These are phyloP conservation scores for Aquilaria sinensis DNA, from an alignment of 345 rosid genomes.

Conservation along the genomic window DNA sequence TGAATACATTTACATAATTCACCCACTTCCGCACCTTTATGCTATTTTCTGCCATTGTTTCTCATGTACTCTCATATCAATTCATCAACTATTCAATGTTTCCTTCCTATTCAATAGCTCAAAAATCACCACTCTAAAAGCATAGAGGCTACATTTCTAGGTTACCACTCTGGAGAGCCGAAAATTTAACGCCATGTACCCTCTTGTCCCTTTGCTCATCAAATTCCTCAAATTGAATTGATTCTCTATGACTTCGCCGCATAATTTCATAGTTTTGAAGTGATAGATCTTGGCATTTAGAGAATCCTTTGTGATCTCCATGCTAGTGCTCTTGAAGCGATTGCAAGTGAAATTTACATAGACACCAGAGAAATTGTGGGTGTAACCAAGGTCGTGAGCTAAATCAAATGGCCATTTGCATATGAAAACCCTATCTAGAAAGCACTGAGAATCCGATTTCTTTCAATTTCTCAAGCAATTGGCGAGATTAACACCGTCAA, in stretches of 20 bases:
- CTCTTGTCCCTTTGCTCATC: constrained; percentile 41
- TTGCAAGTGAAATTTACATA: constrained; percentile 31
- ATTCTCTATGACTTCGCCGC: constrained; percentile 29
- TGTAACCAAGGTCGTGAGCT: constrained; percentile 45
- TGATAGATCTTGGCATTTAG: constrained; percentile 36
- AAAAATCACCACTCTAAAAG: constrained; percentile 16
- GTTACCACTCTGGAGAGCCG: constrained; percentile 22
- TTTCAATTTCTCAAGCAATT: constrained; percentile 26
- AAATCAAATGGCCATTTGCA: constrained; percentile 30
- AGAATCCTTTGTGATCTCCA: constrained; percentile 28
- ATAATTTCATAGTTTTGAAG: constrained; percentile 44
- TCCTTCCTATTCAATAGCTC: constrained; percentile 15
- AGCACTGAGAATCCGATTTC: constrained; percentile 26
- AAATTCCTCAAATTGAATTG: not conserved
- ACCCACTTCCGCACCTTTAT: not conserved
- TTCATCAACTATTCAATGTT: constrained; percentile 5
- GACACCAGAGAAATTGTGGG: constrained; percentile 37
- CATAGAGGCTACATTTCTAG: constrained; percentile 15
- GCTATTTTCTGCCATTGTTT: not conserved
- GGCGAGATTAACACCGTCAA: constrained; percentile 23
- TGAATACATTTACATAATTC: not conserved
- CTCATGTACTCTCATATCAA: not conserved
- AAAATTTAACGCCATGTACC: constrained; percentile 51
- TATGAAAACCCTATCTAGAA: constrained; percentile 27
- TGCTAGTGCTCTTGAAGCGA: constrained; percentile 44